Percentiles rank a stretch among this genome's conserved stretches.
Conservation (phyloP, 768 basidiomycete species). For the Boletus edulis region DNA sequence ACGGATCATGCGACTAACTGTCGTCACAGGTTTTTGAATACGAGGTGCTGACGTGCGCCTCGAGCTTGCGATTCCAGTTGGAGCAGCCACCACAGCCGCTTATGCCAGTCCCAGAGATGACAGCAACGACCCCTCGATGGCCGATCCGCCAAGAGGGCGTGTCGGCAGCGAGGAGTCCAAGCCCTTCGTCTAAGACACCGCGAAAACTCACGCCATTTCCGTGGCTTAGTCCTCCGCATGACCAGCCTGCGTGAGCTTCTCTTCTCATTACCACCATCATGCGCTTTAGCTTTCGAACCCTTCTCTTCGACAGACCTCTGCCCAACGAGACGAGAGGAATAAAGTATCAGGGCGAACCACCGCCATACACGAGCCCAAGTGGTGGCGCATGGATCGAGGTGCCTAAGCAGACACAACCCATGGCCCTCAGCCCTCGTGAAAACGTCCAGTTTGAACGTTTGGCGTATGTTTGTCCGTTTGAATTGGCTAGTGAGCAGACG, state of each 20-base stretch:
- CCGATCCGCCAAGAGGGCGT: background rate
- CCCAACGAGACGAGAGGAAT: background rate
- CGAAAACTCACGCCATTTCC: background rate
- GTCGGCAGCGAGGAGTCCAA: background rate
- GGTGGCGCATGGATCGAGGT: conserved; percentile 9
- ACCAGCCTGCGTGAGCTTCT: conserved; percentile 9
- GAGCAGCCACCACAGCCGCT: background rate
- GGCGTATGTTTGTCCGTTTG: conserved; percentile 9
- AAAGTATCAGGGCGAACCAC: background rate
- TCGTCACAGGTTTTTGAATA: conserved; percentile 17
- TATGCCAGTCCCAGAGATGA: background rate
- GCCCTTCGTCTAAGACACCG: background rate
- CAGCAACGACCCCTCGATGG: background rate
- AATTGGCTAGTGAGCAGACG: background rate
- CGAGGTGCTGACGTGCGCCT: conserved; percentile 21
- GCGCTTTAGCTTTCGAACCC: background rate
- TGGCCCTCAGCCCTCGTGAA: conserved; percentile 10
- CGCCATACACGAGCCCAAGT: conserved; percentile 14
- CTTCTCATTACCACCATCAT: background rate
- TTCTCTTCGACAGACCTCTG: background rate
- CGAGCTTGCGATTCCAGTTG: conserved; percentile 17
- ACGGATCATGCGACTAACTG: background rate
- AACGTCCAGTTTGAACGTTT: conserved; percentile 16
- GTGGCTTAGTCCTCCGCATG: conserved; percentile 5
- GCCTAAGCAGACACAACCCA: conserved; percentile 6